phyloP scores from a whole-genome alignment of 495 filamentous ascomycete species.

The Neurospora cerealis region DNA sequence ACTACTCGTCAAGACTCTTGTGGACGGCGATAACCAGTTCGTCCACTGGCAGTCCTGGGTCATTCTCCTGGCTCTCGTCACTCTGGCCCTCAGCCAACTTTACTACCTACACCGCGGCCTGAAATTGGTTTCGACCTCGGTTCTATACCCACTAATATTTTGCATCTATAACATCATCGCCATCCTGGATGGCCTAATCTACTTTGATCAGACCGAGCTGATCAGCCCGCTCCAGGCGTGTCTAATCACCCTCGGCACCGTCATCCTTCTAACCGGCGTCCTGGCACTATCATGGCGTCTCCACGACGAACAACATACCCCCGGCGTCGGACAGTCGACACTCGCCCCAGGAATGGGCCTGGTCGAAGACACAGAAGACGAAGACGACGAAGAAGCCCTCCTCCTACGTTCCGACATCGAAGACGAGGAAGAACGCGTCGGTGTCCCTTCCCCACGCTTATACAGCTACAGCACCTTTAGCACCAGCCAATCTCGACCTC shows the following conservation, averaged over 20 bases:
- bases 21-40: constrained; percentile 87
- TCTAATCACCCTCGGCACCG: constrained; percentile 79
- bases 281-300: constrained; percentile 91
- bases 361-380: constrained; percentile 53
- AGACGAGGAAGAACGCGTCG: constrained; percentile 20
- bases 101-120: constrained; percentile 92
- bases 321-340: constrained; percentile 49
- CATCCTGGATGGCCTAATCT: constrained; percentile 93
- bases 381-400: constrained; percentile 38
- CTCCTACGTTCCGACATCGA: constrained; percentile 29
- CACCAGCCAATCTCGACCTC: not conserved
- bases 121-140: constrained; percentile 88
- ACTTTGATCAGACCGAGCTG: constrained; percentile 81
- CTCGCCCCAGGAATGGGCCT: constrained; percentile 62
- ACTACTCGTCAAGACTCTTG: constrained; percentile 84
- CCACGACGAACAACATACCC: constrained; percentile 54
- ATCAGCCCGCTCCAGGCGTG: constrained; percentile 65
- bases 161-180: constrained; percentile 99
- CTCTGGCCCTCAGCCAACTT: constrained; percentile 78
- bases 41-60: constrained; percentile 96
- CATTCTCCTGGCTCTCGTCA: constrained; percentile 73
- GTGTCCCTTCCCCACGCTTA: constrained; percentile 15
- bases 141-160: constrained; percentile 96
- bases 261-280: constrained; percentile 78
- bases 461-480: constrained; percentile 37